Base-by-base conservation (phyloP, 164 flowering plant genomes). In the Sextonia rubra region DNA sequence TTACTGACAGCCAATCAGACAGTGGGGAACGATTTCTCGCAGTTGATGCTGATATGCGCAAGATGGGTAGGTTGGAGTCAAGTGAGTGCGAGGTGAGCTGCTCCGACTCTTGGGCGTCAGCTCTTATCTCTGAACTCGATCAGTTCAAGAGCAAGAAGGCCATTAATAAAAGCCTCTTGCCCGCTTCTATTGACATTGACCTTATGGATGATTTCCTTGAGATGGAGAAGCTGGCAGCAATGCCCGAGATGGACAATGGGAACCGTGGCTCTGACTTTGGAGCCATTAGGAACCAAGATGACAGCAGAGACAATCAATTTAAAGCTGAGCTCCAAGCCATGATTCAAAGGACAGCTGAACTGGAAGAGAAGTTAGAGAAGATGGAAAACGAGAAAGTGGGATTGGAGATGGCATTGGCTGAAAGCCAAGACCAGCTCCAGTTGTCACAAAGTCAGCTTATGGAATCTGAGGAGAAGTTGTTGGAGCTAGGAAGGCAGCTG, bases 151-250 rank as follows among this genome's bases (percentile, higher is more conserved):
- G 76, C 48, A 91, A 83, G 44, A 92, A 86, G 70, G 66, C 72
- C 27, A 60, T 23, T 47, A 71, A 64, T 48, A 83, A 77, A 76
- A 84, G 64, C 69, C 69, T 80, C 3, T 69, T 77, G 3, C 20
- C 74, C 4, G 61, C 82, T 64, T 68, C 86, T 24, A 77, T 85
- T 17, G 86, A 90, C 37, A 83, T 90, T 63, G 85, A 82, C 80
- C 87, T 95, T 58, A 89, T 95, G 98, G 98, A 93, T 75, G 99
- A 93, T 85, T 95, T 95, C 79, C 88, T 93, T 67, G 99, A 95
- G 79, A 93, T 93, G 94, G 99, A 95, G 82, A 83, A 86, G 52
- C 86, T 93, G 71, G 99, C 87, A 64, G 85, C 93, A 47, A 68
- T 88, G 77, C 92, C 87, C 6, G 86, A 87, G 32, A 69, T 76